Percentiles rank a stretch among this genome's conserved stretches.
phyloP scores from a whole-genome alignment of 2,329 filamentous ascomycete genomes.

The Paraconiothyrium sp. region DNA sequence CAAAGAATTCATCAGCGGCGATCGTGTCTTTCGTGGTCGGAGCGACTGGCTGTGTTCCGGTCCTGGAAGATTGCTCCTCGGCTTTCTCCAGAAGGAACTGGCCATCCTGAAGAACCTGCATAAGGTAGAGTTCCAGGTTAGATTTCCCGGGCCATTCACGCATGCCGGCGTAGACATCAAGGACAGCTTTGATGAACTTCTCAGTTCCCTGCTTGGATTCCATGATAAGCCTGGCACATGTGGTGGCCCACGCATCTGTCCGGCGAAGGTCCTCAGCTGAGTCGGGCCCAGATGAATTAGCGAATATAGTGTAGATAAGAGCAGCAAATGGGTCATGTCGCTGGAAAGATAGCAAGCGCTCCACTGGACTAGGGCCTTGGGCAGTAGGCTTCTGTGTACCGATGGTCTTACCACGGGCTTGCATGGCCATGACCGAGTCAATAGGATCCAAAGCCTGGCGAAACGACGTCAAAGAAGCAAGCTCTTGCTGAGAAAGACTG shows the following conservation, averaged over 20 bases:
- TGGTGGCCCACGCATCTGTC: constrained; percentile 87
- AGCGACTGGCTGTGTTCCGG: constrained; percentile 74
- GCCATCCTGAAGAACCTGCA: constrained; percentile 93
- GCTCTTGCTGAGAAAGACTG: constrained; percentile 77
- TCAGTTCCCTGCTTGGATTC: constrained; percentile 80
- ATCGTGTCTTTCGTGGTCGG: constrained; percentile 82
- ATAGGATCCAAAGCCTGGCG: constrained; percentile 81
- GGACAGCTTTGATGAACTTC: constrained; percentile 81
- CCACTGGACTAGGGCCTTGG: constrained; percentile 72
- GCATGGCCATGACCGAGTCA: constrained; percentile 82
- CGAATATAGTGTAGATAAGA: constrained; percentile 86
- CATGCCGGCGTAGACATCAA: constrained; percentile 88
- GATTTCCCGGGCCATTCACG: constrained; percentile 89
- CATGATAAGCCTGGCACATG: constrained; percentile 83
- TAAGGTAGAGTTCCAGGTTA: constrained; percentile 92
- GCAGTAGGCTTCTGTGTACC: constrained; percentile 60
- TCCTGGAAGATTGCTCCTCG: constrained; percentile 75
- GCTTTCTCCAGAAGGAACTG: constrained; percentile 88
- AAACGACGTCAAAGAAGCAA: constrained; percentile 79
- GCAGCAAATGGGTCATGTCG: constrained; percentile 86
- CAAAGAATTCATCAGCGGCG: constrained; percentile 88
- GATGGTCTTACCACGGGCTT: constrained; percentile 61
- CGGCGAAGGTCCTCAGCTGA: constrained; percentile 82
- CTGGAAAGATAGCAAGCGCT: constrained; percentile 87
- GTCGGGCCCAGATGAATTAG: constrained; percentile 82